Evolutionary conservation across 2,329 filamentous ascomycete species (phyloP).

Genomic region (Zymoseptoria tritici): DNA sequence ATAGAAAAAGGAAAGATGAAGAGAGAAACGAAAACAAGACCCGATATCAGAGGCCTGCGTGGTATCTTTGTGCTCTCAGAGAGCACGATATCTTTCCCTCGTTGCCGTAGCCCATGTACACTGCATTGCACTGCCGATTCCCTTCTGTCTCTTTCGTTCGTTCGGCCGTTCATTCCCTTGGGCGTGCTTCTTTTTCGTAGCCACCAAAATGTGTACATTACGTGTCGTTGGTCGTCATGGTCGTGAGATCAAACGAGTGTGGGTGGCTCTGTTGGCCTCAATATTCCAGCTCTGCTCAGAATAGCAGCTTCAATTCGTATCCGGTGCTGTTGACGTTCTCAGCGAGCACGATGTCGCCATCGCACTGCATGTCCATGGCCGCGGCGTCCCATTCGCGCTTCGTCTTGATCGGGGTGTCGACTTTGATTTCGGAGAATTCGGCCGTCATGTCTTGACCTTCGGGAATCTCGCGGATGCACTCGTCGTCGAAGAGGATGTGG

Average conservation of each 20-base stretch:
- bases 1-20: neutral
- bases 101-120: slow-evolving; percentile 13
- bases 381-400: slow-evolving; percentile 47
- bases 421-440: slow-evolving; percentile 58
- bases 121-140: slow-evolving; percentile 1
- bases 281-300: slow-evolving; percentile 25
- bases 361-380: slow-evolving; percentile 40
- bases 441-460: slow-evolving; percentile 87
- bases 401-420: slow-evolving; percentile 36
- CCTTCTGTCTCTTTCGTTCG: neutral
- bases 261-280: neutral
- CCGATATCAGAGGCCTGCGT: slow-evolving; percentile 21
- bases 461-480: slow-evolving; percentile 71
- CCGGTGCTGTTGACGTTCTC: slow-evolving; percentile 39
- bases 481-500: slow-evolving; percentile 82
- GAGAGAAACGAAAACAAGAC: slow-evolving; percentile 9
- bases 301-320: slow-evolving; percentile 44
- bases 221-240: slow-evolving; percentile 14
- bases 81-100: slow-evolving; percentile 14
- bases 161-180: neutral
- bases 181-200: too few species aligned
- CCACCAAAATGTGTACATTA: neutral
- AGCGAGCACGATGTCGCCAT: slow-evolving; percentile 39
- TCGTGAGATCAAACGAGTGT: slow-evolving; percentile 14
- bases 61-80: slow-evolving; percentile 16